Percentiles rank a stretch among this genome's conserved stretches.
phyloP scores from a whole-genome alignment of 352 stramenopile species.

The Globisporangium mamillatum region DNA sequence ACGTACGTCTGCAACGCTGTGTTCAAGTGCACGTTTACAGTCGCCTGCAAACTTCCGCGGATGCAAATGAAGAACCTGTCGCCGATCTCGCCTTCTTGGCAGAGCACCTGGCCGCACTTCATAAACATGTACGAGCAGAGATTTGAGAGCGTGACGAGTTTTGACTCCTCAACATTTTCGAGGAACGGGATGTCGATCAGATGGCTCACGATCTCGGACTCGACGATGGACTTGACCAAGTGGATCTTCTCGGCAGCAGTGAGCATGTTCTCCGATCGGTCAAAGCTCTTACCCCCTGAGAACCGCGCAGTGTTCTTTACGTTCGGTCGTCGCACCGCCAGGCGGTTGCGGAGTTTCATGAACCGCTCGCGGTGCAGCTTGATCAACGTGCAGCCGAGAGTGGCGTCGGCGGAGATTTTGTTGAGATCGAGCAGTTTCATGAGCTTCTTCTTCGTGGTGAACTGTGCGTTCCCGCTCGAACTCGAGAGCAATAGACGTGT shows the following conservation, averaged over 20 bases:
- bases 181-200: constrained; percentile 67
- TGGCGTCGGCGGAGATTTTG: constrained; percentile 47
- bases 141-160: constrained; percentile 56
- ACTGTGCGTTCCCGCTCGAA: constrained; percentile 17
- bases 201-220: constrained; percentile 69
- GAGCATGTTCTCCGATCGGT: constrained; percentile 19
- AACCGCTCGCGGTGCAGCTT: constrained; percentile 58
- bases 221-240: constrained; percentile 58
- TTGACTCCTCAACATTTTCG: constrained; percentile 52
- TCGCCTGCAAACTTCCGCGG: constrained; percentile 47
- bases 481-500: constrained; percentile 34
- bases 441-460: constrained; percentile 47
- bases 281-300: constrained; percentile 27
- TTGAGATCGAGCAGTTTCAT: constrained; percentile 60
- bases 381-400: constrained; percentile 52
- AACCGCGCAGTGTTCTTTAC: constrained; percentile 57
- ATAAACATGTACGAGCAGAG: constrained; percentile 69
- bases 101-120: constrained; percentile 45
- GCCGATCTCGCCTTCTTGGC: constrained; percentile 52
- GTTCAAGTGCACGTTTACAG: constrained; percentile 36
- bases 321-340: constrained; percentile 22
- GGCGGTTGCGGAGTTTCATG: constrained; percentile 30
- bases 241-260: constrained; percentile 61
- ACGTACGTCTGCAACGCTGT: constrained; percentile 25
- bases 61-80: constrained; percentile 76